phyloP scores from a whole-genome alignment of 129 eudicot genomes.

The Pseudognaphalium luteoalbum region DNA sequence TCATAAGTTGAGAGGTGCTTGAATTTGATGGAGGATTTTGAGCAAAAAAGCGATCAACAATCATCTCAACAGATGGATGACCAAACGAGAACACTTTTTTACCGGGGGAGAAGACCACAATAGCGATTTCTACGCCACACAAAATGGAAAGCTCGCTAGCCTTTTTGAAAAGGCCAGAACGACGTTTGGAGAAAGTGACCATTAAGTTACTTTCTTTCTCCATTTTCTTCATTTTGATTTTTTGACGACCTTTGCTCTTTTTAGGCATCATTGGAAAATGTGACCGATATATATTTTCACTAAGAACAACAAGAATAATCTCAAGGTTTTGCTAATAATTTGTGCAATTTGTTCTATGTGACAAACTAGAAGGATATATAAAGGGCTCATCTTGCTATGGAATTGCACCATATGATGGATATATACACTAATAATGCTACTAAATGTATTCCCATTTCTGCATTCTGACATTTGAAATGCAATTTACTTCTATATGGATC shows the following conservation, averaged over 20 bases:
- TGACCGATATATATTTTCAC: background rate
- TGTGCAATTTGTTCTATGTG: background rate
- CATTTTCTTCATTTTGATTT: conserved; percentile 48
- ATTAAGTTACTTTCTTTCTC: conserved; percentile 49
- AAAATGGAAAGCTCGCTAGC: conserved; percentile 62
- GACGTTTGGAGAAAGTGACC: conserved; percentile 64
- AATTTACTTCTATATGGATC: background rate
- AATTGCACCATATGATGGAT: background rate
- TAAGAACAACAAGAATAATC: background rate
- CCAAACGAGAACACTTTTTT: conserved; percentile 63
- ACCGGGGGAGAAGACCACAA: conserved; percentile 64
- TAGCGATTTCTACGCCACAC: conserved; percentile 53
- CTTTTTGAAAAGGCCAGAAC: conserved; percentile 58
- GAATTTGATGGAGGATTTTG: conserved; percentile 37
- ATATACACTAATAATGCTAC: background rate
- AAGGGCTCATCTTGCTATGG: background rate
- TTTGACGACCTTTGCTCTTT: conserved; percentile 58
- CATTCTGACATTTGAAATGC: background rate
- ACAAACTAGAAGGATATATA: conserved; percentile 5
- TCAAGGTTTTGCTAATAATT: background rate
- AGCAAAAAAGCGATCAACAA: conserved; percentile 39
- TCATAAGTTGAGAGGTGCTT: conserved; percentile 39
- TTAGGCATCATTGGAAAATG: conserved; percentile 20
- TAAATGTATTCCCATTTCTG: conserved; percentile 9
- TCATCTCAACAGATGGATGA: conserved; percentile 50